A percentile compares a stretch with the other conserved stretches of the same genome.
Evolutionary conservation across 805 yeast genomes (phyloP).

Genomic region (Suhomyces xylopsoci): DNA sequence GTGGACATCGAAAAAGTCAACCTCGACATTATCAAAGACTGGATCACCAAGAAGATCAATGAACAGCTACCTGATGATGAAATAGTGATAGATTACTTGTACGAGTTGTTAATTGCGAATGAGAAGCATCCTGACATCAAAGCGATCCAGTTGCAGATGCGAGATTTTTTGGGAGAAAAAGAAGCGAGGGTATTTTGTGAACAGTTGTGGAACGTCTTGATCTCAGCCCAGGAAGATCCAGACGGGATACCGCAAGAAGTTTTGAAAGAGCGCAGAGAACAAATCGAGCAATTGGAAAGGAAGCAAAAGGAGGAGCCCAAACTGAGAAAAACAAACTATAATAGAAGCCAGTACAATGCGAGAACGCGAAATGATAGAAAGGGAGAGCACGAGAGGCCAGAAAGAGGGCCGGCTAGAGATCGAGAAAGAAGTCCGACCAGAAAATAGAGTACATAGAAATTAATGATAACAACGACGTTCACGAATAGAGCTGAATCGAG

Average conservation of each 20-base stretch:
- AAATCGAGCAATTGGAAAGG: slow-evolving; percentile 8
- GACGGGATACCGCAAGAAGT: slow-evolving; percentile 46
- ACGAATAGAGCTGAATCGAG: not conserved
- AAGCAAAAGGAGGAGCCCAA: not conserved
- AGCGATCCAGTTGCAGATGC: slow-evolving; percentile 40
- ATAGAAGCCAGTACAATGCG: slow-evolving; percentile 19
- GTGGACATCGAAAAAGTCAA: slow-evolving; percentile 42
- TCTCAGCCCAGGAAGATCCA: slow-evolving; percentile 41
- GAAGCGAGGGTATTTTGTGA: slow-evolving; percentile 39
- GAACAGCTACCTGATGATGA: slow-evolving; percentile 50
- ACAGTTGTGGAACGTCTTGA: slow-evolving; percentile 43
- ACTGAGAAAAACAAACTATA: slow-evolving; percentile 24
- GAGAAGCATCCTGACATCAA: slow-evolving; percentile 35
- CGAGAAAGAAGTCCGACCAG: slow-evolving; percentile 8
- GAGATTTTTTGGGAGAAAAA: slow-evolving; percentile 44
- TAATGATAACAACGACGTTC: not conserved
- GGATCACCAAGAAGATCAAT: slow-evolving; percentile 36
- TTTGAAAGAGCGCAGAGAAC: slow-evolving; percentile 17
- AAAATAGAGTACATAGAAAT: not conserved
- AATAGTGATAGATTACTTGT: slow-evolving; percentile 43
- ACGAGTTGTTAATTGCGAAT: slow-evolving; percentile 38
- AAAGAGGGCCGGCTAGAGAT: not conserved
- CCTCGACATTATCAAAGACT: slow-evolving; percentile 32
- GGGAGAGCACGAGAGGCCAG: not conserved
- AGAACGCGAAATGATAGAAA: slow-evolving; percentile 2